These are phyloP conservation scores for Piromyces finnis DNA, from an alignment of 192 early-diverging fungal genomes.

Conservation along the genomic window DNA sequence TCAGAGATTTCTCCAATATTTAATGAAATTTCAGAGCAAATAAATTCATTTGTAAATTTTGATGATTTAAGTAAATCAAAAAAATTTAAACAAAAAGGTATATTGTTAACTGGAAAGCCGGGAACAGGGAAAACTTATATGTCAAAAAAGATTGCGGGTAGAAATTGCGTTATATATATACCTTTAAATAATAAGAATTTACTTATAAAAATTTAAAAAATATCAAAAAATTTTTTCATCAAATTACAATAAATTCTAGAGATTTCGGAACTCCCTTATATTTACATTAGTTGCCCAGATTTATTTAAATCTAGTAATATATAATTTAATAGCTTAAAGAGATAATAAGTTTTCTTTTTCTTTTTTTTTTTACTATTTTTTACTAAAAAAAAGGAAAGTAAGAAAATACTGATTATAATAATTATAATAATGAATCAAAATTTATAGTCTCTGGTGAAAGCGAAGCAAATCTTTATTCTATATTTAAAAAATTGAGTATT, in stretches of 20 bases:
- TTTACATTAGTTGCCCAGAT: not conserved
- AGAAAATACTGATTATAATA: too few species aligned
- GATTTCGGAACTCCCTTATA: not conserved
- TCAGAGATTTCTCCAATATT: not conserved
- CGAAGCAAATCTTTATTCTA: not conserved
- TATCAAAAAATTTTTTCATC: too few species aligned
- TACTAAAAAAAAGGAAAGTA: too few species aligned
- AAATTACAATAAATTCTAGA: too few species aligned
- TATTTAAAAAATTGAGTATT: not conserved
- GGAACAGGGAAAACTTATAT: not conserved
- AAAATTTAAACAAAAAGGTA: not conserved
- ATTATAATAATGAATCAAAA: too few species aligned
- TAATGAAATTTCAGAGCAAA: not conserved
- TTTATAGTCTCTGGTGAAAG: not conserved
- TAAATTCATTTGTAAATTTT: not conserved
- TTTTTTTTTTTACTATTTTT: too few species aligned
- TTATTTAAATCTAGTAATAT: not conserved
- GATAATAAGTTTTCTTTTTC: too few species aligned
- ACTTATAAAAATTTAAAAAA: too few species aligned
- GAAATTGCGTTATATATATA: too few species aligned
- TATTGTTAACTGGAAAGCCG: not conserved
- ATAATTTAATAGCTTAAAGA: too few species aligned
- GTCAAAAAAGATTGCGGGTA: not conserved
- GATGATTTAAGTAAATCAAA: not conserved
- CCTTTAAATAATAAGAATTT: too few species aligned